Evolutionary conservation across 441 rosid species (phyloP).

Genomic region (Syzygium malaccense): DNA sequence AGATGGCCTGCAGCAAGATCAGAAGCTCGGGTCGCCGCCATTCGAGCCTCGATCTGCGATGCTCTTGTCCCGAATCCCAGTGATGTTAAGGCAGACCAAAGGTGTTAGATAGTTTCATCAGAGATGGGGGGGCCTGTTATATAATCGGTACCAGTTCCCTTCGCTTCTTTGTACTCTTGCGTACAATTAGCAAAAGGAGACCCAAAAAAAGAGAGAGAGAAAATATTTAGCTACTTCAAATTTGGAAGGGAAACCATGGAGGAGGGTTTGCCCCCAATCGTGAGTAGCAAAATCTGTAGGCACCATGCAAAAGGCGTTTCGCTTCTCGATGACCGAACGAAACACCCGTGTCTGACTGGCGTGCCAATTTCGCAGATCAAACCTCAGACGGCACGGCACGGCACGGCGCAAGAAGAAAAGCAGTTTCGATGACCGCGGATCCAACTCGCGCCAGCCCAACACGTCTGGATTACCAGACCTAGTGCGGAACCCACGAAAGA

Average conservation of each 20-base stretch:
- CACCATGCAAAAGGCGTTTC: conserved; percentile 40
- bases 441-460: not conserved
- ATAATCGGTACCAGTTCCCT: not conserved
- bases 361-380: not conserved
- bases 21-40: not conserved
- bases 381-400: conserved; percentile 5
- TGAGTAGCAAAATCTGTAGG: conserved; percentile 24
- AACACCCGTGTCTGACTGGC: conserved; percentile 42
- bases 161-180: not conserved
- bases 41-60: not conserved
- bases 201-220: no score
- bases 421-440: not conserved
- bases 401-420: not conserved
- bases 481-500: not conserved
- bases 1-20: not conserved
- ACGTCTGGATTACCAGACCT: not conserved
- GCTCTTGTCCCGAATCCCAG: not conserved
- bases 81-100: not conserved
- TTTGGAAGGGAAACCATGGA: conserved; percentile 21
- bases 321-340: conserved; percentile 3
- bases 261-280: conserved; percentile 17
- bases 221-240: conserved; percentile 25
- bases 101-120: not conserved
- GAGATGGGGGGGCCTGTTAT: not conserved
- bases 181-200: not conserved